Base-by-base conservation (phyloP, 108 stramenopile genomes). In the Pseudonitzschia delicatissima region DNA sequence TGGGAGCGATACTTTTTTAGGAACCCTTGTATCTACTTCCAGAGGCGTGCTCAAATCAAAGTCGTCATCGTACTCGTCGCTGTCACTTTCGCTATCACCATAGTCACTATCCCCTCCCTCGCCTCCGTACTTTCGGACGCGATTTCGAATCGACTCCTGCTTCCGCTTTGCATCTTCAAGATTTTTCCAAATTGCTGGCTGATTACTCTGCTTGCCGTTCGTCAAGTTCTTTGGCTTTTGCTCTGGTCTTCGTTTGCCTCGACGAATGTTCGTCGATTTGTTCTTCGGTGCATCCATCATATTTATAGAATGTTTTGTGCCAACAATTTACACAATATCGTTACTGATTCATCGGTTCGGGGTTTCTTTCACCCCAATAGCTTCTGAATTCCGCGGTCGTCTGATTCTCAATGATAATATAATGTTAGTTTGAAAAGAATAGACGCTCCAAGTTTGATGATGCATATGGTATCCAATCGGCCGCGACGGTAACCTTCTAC, bases 91-190 rank as follows among this genome's bases (percentile, higher is more conserved):
- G 50, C 50, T 25, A 42, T 61, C 60, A 13, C 25, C 40, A 37
- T 61, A 42, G 60, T 61, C 60, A 40, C 39, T 42, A 42, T 61
- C 60, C 20, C 40, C 37, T 5, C 40, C 60, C 23, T 61, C 27
- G 34, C 60, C 20, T 20, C 39, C 21, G 39, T 61, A 61, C 11
- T 27, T 61, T 23, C 60, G 60, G n/a, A 61, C 60, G 21, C 60
- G 60, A 18, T 42, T 25, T 61, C 60, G 60, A 40, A 61, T 61
- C 25, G 60, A 37, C 20, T 61, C 13, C n/a, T 61, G 60, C 26
- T 15, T 37, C 26, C 39, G 4, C 13, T 61, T 67, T 8, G 34
- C 52, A n/a, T 53, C 26, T 9, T 67, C 31, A 21, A 40, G 27
- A 32, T 9, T 64, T 45, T 20, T 53, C 49, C 37, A 37, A 40